A percentile compares a stretch with the other conserved stretches of the same genome.
Conservation (phyloP, 306 rosid genomes). For the Arachis stenosperma region DNA sequence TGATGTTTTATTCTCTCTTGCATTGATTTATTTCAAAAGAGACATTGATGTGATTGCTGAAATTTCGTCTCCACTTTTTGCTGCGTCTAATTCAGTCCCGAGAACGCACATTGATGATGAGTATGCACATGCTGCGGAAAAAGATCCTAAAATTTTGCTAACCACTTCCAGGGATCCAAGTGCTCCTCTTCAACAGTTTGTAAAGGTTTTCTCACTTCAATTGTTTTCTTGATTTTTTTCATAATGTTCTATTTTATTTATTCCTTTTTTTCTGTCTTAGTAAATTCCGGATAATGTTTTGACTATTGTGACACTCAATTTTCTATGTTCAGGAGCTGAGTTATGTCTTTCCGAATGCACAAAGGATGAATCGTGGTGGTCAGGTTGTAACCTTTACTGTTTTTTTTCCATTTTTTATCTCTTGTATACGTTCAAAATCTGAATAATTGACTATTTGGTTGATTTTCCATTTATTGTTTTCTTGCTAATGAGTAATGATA, state of each 20-base stretch:
- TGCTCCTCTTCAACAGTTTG: conserved; percentile 86
- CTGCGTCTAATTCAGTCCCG: conserved; percentile 54
- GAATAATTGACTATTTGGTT: conserved; percentile 10
- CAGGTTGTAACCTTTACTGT: conserved; percentile 62
- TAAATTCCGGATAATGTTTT: neutral
- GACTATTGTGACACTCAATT: conserved; percentile 16
- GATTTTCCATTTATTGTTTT: neutral
- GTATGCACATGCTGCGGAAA: conserved; percentile 79
- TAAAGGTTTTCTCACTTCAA: conserved; percentile 61
- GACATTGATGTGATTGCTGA: conserved; percentile 24
- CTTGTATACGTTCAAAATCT: neutral
- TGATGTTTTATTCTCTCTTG: neutral
- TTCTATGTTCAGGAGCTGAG: conserved; percentile 70
- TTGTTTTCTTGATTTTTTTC: neutral
- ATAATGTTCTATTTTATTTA: neutral
- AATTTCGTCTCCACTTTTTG: neutral
- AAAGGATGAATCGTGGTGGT: conserved; percentile 92
- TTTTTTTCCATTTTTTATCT: neutral
- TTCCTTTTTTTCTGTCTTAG: neutral
- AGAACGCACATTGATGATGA: conserved; percentile 88
- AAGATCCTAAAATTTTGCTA: conserved; percentile 82
- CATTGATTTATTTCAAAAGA: conserved; percentile 13
- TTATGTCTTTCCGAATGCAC: conserved; percentile 85
- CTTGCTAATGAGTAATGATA: neutral
- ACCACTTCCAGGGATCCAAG: conserved; percentile 94